phyloP scores from a whole-genome alignment of 768 basidiomycete species.

The Mycena galopus region DNA sequence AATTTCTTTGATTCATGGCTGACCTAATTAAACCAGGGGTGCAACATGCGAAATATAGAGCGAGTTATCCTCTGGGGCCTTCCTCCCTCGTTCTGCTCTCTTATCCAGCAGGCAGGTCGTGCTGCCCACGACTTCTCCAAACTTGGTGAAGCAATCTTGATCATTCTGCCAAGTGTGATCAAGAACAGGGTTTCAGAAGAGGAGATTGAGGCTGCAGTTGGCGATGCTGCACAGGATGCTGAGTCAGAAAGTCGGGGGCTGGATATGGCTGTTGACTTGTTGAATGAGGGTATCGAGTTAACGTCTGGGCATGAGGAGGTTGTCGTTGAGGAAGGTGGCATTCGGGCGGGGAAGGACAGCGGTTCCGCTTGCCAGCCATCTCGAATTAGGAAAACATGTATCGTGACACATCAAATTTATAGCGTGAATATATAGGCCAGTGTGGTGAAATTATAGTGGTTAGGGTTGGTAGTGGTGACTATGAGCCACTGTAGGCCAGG shows the following conservation, averaged over 20 bases:
- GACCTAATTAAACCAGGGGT: slow-evolving; percentile 20
- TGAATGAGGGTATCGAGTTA: neutral
- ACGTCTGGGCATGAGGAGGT: slow-evolving; percentile 7
- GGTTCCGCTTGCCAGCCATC: neutral
- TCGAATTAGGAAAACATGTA: too few relatives aligned
- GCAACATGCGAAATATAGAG: slow-evolving; percentile 33
- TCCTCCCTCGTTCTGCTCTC: slow-evolving; percentile 38
- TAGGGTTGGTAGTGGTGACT: neutral
- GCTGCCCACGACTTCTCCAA: slow-evolving; percentile 33
- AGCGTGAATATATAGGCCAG: too few relatives aligned
- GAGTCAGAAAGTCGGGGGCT: slow-evolving; percentile 9
- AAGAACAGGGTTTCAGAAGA: slow-evolving; percentile 21
- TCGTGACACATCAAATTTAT: too few relatives aligned
- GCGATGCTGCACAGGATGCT: neutral
- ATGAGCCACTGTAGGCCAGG: neutral
- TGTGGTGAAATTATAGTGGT: neutral
- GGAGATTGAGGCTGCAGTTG: neutral
- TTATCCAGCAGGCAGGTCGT: slow-evolving; percentile 38
- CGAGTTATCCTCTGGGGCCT: slow-evolving; percentile 38
- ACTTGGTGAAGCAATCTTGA: slow-evolving; percentile 34
- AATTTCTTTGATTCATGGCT: neutral
- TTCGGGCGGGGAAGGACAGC: neutral
- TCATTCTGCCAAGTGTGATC: slow-evolving; percentile 10
- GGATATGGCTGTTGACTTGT: neutral
- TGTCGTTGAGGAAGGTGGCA: neutral